Conservation (phyloP, 1,139 yeast genomes). For the Magnusiomyces clavatus region DNA sequence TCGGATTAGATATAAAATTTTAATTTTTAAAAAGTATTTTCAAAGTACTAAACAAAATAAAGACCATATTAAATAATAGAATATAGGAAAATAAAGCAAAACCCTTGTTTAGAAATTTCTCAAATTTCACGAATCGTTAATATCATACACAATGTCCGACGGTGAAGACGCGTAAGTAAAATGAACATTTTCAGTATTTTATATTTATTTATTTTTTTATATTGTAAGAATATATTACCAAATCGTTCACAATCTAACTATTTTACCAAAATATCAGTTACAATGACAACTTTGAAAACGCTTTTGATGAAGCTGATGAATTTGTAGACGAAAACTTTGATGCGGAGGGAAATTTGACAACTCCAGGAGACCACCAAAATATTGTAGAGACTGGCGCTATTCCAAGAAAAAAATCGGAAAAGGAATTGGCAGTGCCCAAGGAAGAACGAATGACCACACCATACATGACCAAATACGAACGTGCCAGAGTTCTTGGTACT, state of each 20-base stretch:
- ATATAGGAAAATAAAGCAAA: too few relatives aligned
- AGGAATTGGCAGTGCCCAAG: constrained; percentile 81
- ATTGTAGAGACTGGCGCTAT: constrained; percentile 56
- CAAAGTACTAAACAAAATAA: neutral
- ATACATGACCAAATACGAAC: constrained; percentile 95
- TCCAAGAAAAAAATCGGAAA: constrained; percentile 57
- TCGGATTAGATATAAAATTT: neutral
- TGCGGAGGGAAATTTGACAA: constrained; percentile 36
- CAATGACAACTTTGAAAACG: constrained; percentile 66
- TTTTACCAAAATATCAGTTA: constrained; percentile 36
- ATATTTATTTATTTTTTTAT: neutral
- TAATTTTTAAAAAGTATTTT: neutral
- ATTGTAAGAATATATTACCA: neutral
- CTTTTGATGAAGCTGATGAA: constrained; percentile 70
- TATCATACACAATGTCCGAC: constrained; percentile 3
- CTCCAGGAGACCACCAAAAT: constrained; percentile 42
- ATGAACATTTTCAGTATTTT: too few relatives aligned
- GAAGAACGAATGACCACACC: constrained; percentile 93
- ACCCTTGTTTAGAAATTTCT: constrained; percentile 3
- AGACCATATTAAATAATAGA: neutral
- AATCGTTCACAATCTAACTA: neutral
- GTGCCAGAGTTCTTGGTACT: constrained; percentile 94
- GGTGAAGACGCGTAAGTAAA: constrained; percentile 6
- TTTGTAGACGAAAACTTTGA: constrained; percentile 49
- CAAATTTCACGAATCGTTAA: neutral